Base-by-base conservation (phyloP, 768 basidiomycete genomes). In the Rubroboletus satanas region DNA sequence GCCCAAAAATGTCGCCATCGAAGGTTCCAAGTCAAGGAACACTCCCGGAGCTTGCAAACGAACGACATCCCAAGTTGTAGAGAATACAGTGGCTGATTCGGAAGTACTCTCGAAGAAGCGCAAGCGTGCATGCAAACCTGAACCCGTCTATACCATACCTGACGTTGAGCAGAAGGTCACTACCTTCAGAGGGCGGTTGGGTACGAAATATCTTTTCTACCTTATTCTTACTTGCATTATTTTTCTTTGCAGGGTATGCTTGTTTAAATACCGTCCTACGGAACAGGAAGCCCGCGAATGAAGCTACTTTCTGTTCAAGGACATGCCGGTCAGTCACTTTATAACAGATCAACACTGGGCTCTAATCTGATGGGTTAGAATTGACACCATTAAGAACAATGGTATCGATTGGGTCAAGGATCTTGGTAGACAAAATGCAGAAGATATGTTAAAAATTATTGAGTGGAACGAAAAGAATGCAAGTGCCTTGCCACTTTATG, bases 381-480 rank as follows among this genome's bases (percentile, higher is more conserved):
- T 93, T 17, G 83, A 87, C 36, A 86, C 88, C 42, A 82, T 95
- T 45, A 79, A 81, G 61, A 89, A 92, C 65, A 85, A 89, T 54
- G 92, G 92, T 0, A 75, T 88, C 32, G 86, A 91, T 6, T 87
- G 83, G 72, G 84, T 85, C n/a, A 91, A 91, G 66, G 85, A 90
- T 26, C 72, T 96, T 0, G 93, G 88, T 3, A 74, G 79, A 36
- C 83, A 83, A 70, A 97, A 97, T 60, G 76, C 81, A 1, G 73
- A 81, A 63, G 92, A 94, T 66, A 74, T 93, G 33, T 62, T 80
- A 23, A 80, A 79, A 36, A 79, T 94, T 49, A 88, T 94, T 42
- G 78, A 91, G 72, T 97, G 94, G 94, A 97, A 96, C 65, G 93
- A 93, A 68, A 79, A 81, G 45, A 90, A 96, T 71, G 85, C 82